A percentile compares a stretch with the other conserved stretches of the same genome.
Conservation (phyloP, 176 grass and related monocot species). For the Areca catechu region DNA sequence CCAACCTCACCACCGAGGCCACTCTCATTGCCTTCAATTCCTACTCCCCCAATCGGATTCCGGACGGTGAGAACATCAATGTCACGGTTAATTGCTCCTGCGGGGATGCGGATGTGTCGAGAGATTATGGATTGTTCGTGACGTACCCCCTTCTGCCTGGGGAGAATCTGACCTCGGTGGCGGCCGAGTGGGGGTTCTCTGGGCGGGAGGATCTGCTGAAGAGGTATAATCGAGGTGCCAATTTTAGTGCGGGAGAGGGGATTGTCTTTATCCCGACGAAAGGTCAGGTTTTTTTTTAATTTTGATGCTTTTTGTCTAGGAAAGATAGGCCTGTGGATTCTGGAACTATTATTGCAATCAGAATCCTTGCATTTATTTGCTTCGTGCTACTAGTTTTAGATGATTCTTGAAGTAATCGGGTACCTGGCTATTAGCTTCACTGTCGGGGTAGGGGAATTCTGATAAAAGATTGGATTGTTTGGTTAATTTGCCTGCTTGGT, state of each 20-base stretch:
- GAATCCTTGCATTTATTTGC: too few species aligned
- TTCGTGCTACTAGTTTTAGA: too few species aligned
- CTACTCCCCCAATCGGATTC: background rate
- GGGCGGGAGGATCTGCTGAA: slow-evolving; percentile 14
- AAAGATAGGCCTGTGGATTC: too few species aligned
- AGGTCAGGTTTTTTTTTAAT: slow-evolving; percentile 10
- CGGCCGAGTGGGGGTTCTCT: background rate
- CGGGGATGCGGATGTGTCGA: slow-evolving; percentile 6
- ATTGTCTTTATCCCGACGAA: slow-evolving; percentile 12
- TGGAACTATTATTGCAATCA: too few species aligned
- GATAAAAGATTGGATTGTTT: too few species aligned
- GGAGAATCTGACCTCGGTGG: slow-evolving; percentile 12
- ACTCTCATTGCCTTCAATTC: slow-evolving; percentile 1
- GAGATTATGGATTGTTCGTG: slow-evolving; percentile 13
- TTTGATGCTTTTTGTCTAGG: background rate
- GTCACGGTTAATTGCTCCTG: slow-evolving; percentile 22
- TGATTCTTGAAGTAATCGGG: too few species aligned
- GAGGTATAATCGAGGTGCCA: slow-evolving; percentile 2
- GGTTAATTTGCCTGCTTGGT: too few species aligned
- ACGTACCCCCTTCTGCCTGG: slow-evolving; percentile 13
- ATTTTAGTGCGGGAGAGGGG: slow-evolving; percentile 4
- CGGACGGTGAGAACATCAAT: background rate
- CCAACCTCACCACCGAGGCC: slow-evolving; percentile 10
- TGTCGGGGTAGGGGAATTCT: too few species aligned
- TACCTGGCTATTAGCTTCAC: too few species aligned